These are phyloP conservation scores for Penicillium waksmanii DNA, from an alignment of 495 filamentous ascomycete species.

Conservation along the genomic window DNA sequence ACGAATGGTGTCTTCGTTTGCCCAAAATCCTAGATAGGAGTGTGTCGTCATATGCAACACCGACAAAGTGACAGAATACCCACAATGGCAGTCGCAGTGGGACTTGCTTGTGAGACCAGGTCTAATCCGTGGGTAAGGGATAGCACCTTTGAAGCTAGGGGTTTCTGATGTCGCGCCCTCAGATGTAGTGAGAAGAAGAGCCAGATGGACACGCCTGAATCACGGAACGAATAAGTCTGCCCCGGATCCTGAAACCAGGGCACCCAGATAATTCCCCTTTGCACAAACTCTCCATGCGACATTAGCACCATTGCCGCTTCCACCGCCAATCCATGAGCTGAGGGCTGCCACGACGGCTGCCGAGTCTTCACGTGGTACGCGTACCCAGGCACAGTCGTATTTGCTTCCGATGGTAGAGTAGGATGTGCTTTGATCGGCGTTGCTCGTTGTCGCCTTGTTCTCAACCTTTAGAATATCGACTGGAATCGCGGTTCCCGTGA, in stretches of 20 bases:
- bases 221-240: slow-evolving; percentile 46
- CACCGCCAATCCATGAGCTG: slow-evolving; percentile 60
- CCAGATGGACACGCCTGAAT: not conserved
- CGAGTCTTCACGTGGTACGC: slow-evolving; percentile 72
- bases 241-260: slow-evolving; percentile 47
- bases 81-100: no score
- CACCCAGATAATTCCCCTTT: slow-evolving; percentile 58
- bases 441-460: slow-evolving; percentile 4
- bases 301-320: slow-evolving; percentile 36
- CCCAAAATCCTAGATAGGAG: no score
- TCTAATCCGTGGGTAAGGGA: no score
- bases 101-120: no score
- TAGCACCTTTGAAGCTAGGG: no score
- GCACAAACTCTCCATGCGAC: slow-evolving; percentile 63
- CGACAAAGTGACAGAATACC: no score
- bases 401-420: slow-evolving; percentile 3
- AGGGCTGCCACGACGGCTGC: slow-evolving; percentile 67
- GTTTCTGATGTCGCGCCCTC: no score
- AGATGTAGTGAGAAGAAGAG: no score
- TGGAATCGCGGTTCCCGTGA: slow-evolving; percentile 73
- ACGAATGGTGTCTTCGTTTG: no score
- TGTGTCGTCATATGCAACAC: no score
- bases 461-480: slow-evolving; percentile 78
- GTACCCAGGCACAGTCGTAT: slow-evolving; percentile 64
- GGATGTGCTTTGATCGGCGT: not conserved